Evolutionary conservation across 176 grass and related monocot species (phyloP), one percentile per base, ranked within the genome.

Genomic region (Carex myosuroides): DNA sequence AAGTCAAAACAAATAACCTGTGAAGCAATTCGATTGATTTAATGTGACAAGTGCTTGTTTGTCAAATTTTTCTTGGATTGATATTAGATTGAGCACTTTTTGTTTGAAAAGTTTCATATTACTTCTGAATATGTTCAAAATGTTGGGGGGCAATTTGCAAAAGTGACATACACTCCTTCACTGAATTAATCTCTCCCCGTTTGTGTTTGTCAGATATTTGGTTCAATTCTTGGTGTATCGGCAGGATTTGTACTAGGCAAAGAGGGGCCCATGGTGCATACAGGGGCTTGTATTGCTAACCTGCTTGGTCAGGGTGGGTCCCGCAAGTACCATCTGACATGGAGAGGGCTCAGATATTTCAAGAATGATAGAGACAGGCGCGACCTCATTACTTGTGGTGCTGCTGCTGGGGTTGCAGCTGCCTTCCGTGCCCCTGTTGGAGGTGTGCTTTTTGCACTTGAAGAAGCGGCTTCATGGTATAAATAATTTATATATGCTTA

Each of bases 251-350:
- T 93, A 76, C 85, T 99, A 29, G 96, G 93, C 21, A 99, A 99
- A 77, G 96, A 99, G 87, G 96, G 96, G 16, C 93, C 96, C 20
- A 94, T 99, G 96, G 96, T 99, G 82, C 96, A 99, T 87, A 99
- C 93, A 71, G 96, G 93, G 48, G 91, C 96, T 26, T 99, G 96
- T 59, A 95, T 99, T 85, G 93, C 93, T 14, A 99, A 99, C 87
- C 83, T 99, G 35, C 90, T 99, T 62, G 96, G 93, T 73, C 93
- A 95, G 54, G 96, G 96, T 59, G 96, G 96, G 18, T 95, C 96
- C 56, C 93, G 88, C 85, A 95, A 99, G 81, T 95, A 93, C 70
- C 93, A 90, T 85, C 91, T 99, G 79, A 99, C 91, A 78, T 99
- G 96, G 73, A 95, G 84, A 52, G 90, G 96, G 93, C 85, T 94